These are phyloP conservation scores for Didymella glomerata DNA, from an alignment of 2,329 filamentous ascomycete species.

Conservation along the genomic window DNA sequence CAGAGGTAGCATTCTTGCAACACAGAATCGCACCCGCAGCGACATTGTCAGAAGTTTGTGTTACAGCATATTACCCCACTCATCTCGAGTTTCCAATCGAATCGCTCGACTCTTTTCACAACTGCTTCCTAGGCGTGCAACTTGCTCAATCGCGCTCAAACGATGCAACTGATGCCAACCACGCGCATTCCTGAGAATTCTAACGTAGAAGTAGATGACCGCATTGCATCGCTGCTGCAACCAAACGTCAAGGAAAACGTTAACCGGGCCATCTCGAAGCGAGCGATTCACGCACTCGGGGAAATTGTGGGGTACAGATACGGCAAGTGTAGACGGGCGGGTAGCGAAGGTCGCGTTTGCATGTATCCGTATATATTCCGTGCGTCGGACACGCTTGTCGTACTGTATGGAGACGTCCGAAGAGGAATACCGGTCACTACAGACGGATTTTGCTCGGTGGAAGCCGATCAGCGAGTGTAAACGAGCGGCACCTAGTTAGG, in stretches of 20 bases:
- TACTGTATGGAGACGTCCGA: not conserved
- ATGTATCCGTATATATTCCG: not conserved
- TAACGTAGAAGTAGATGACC: not conserved
- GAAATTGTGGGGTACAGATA: slow-evolving; percentile 3
- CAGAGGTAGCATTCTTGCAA: no score
- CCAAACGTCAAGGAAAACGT: not conserved
- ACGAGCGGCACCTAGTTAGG: not conserved
- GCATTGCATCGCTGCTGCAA: not conserved
- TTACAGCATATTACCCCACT: not conserved
- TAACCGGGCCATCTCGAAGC: slow-evolving; percentile 4
- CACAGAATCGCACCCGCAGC: not conserved
- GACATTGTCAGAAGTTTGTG: not conserved
- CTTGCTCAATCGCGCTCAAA: not conserved
- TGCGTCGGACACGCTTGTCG: not conserved
- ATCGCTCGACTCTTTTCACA: not conserved
- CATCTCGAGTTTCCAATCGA: not conserved
- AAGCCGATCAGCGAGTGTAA: not conserved
- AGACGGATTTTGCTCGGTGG: not conserved
- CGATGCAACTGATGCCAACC: not conserved
- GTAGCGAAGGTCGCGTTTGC: not conserved
- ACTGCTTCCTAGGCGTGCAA: not conserved
- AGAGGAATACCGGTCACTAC: not conserved
- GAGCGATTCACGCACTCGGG: not conserved
- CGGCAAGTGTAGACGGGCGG: not conserved
- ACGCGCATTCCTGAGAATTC: not conserved